A percentile compares a stretch with the other conserved stretches of the same genome.
Conservation (phyloP, 2,329 filamentous ascomycete species). For the Tolypocladium paradoxum region DNA sequence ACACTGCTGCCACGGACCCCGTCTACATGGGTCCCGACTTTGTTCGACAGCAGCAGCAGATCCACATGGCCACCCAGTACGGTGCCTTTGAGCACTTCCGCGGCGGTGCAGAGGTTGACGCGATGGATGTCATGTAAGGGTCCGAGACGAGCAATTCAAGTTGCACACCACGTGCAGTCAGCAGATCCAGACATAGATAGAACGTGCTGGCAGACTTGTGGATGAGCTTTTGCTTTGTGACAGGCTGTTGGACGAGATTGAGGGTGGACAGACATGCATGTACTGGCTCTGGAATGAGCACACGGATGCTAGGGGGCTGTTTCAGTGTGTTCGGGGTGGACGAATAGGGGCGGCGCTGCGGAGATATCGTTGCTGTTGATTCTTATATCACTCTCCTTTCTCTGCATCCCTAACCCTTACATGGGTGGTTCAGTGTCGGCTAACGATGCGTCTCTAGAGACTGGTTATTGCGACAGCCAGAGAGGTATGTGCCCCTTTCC, state of each 20-base stretch:
- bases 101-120: slow-evolving; percentile 33
- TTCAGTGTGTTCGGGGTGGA: not conserved
- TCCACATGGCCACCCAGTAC: slow-evolving; percentile 59
- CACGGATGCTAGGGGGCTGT: not conserved
- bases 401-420: not conserved
- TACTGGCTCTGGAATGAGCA: not conserved
- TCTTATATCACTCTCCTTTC: slow-evolving; percentile 1
- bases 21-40: slow-evolving; percentile 47
- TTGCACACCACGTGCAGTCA: slow-evolving; percentile 2
- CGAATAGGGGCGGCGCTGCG: slow-evolving; percentile 4
- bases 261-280: not conserved
- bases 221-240: not conserved
- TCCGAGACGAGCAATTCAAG: not conserved
- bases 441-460: slow-evolving; percentile 10
- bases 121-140: slow-evolving; percentile 34
- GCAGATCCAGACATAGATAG: slow-evolving; percentile 7
- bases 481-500: slow-evolving; percentile 12
- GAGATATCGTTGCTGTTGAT: slow-evolving; percentile 5
- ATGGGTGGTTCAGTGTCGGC: slow-evolving; percentile 10
- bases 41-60: slow-evolving; percentile 37
- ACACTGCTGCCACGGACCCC: slow-evolving; percentile 53
- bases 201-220: not conserved
- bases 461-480: slow-evolving; percentile 7
- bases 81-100: slow-evolving; percentile 45
- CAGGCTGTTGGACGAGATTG: not conserved